A percentile compares a stretch with the other conserved stretches of the same genome.
These are phyloP conservation scores for Ceratocystis ficicola DNA, from an alignment of 2,329 filamentous ascomycete species.

Conservation along the genomic window DNA sequence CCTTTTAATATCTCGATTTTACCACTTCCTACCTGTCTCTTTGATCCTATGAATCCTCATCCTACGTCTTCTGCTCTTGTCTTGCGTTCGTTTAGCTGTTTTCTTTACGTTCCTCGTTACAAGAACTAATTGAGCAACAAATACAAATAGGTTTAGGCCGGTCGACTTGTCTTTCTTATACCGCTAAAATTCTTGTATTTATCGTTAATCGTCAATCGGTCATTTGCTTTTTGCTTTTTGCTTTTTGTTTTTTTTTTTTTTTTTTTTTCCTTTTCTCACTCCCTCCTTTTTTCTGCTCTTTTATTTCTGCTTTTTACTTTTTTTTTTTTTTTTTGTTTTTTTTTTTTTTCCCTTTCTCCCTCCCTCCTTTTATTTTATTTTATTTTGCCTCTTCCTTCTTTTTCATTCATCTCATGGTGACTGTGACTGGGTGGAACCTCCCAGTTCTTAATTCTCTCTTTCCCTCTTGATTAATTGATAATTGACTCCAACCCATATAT, in stretches of 20 bases:
- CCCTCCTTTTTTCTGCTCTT: not conserved
- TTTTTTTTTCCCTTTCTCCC: not conserved
- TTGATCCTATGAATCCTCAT: not conserved
- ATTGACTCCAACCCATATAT: not conserved
- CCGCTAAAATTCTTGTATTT: not conserved
- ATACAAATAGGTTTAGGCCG: no score
- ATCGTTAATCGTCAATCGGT: no score
- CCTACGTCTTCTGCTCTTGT: slow-evolving; percentile 3
- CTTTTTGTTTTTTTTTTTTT: not conserved
- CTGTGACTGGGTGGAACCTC: not conserved
- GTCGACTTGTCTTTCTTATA: slow-evolving; percentile 9
- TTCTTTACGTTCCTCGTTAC: slow-evolving; percentile 14
- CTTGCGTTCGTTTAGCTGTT: slow-evolving; percentile 10
- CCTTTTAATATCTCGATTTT: slow-evolving; percentile 5
- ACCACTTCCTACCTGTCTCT: not conserved
- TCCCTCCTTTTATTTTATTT: not conserved
- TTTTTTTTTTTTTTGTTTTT: not conserved
- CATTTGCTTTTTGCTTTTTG: slow-evolving; percentile 3
- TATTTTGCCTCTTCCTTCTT: slow-evolving; percentile 3
- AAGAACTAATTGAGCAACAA: no score
- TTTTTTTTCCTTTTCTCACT: not conserved
- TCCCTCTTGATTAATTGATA: slow-evolving; percentile 1
- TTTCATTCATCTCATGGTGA: not conserved
- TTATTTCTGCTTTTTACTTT: not conserved
- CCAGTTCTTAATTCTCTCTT: not conserved